These are phyloP conservation scores for Zygoascus hellenicus DNA, from an alignment of 1,139 yeast genomes.

Conservation along the genomic window DNA sequence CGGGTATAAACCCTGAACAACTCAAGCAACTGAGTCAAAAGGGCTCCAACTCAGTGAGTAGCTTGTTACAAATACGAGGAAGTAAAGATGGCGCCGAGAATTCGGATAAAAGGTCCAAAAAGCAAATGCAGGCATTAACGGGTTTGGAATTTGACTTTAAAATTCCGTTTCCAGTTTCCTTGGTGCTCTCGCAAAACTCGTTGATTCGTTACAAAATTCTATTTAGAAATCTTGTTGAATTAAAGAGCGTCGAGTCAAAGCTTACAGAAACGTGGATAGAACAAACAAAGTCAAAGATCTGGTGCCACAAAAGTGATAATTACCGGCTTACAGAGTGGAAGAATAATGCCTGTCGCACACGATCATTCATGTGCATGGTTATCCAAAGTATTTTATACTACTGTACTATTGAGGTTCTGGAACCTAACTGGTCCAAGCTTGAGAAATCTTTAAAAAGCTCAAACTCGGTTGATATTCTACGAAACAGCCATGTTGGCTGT, in stretches of 20 bases:
- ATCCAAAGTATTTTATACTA: slow-evolving; percentile 52
- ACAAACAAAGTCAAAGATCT: slow-evolving; percentile 56
- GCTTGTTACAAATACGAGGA: slow-evolving; percentile 10
- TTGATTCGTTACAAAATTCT: slow-evolving; percentile 74
- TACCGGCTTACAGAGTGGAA: slow-evolving; percentile 51
- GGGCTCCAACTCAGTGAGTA: not conserved
- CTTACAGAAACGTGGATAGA: slow-evolving; percentile 71
- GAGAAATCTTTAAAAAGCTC: slow-evolving; percentile 28
- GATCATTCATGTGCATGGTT: slow-evolving; percentile 58
- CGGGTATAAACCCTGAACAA: slow-evolving; percentile 51
- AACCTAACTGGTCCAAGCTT: slow-evolving; percentile 48
- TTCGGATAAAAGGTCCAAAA: slow-evolving; percentile 11
- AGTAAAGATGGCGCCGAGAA: slow-evolving; percentile 10
- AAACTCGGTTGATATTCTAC: slow-evolving; percentile 48
- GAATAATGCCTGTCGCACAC: slow-evolving; percentile 49
- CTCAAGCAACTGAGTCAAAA: slow-evolving; percentile 4
- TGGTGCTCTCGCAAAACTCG: slow-evolving; percentile 64
- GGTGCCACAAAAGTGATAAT: slow-evolving; percentile 50
- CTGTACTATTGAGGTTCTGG: slow-evolving; percentile 56
- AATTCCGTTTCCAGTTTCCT: slow-evolving; percentile 81
- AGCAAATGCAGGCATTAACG: slow-evolving; percentile 40
- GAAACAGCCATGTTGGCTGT: slow-evolving; percentile 48
- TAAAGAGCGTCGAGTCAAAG: slow-evolving; percentile 56
- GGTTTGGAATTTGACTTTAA: slow-evolving; percentile 60
- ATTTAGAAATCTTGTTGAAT: slow-evolving; percentile 62